Percentiles rank a stretch among this genome's conserved stretches.
Evolutionary conservation across 2,329 filamentous ascomycete species (phyloP).

Genomic region (Coniochaeta prunicola): DNA sequence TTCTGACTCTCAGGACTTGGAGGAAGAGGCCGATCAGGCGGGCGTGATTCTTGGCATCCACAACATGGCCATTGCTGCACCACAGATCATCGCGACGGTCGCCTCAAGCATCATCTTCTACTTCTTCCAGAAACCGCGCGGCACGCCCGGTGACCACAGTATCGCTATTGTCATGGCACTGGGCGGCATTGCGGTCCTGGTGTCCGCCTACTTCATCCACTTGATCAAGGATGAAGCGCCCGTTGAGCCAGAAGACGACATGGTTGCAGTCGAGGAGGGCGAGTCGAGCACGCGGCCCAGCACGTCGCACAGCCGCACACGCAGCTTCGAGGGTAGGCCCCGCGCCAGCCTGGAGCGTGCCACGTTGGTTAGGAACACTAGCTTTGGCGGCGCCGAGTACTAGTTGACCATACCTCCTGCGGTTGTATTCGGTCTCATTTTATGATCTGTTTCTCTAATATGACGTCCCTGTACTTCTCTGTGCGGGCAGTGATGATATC

Average conservation of each 20-base stretch:
- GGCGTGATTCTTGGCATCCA: conserved; percentile 91
- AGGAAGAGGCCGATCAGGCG: conserved; percentile 64
- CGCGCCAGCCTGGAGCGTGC: conserved; percentile 38
- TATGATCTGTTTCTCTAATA: neutral
- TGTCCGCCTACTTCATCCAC: conserved; percentile 67
- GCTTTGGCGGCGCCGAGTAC: conserved; percentile 42
- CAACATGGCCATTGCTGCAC: conserved; percentile 88
- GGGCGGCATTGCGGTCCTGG: conserved; percentile 70
- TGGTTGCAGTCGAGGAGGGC: conserved; percentile 27
- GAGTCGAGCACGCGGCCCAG: conserved; percentile 21
- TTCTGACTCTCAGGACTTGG: conserved; percentile 22
- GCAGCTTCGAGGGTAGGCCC: conserved; percentile 32
- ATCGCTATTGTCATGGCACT: conserved; percentile 82
- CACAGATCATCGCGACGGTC: conserved; percentile 84
- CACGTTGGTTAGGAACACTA: conserved; percentile 38
- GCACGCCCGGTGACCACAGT: conserved; percentile 75
- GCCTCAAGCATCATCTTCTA: conserved; percentile 80
- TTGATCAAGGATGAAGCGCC: conserved; percentile 56
- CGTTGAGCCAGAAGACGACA: conserved; percentile 24
- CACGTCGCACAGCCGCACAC: conserved; percentile 25
- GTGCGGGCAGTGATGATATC: neutral
- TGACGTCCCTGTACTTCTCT: neutral
- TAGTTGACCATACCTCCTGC: conserved; percentile 10
- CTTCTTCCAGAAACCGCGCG: conserved; percentile 78
- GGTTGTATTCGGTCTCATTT: neutral